These are phyloP conservation scores for Neofusicoccum kwambonambiense DNA, from an alignment of 2,329 filamentous ascomycete genomes.

Conservation along the genomic window DNA sequence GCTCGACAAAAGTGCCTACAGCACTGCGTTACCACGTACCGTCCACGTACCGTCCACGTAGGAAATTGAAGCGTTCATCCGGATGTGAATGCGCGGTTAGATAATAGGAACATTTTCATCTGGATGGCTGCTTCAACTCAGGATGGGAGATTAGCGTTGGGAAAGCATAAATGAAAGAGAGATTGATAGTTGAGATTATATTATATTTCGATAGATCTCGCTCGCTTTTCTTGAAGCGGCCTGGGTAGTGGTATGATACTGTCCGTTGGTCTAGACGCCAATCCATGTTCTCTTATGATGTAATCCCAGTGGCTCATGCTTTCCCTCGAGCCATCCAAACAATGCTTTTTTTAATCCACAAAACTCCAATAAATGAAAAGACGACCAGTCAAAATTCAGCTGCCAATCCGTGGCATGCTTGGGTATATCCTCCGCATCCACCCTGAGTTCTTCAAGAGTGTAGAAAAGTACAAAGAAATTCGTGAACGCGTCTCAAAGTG, in stretches of 20 bases:
- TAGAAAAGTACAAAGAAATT: conserved; percentile 4
- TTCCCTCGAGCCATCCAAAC: not conserved
- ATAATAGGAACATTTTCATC: too few relatives aligned
- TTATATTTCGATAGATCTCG: not conserved
- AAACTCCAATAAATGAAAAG: not conserved
- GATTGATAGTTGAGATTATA: not conserved
- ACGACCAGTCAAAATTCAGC: not conserved
- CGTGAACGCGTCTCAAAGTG: conserved; percentile 2
- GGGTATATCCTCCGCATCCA: conserved; percentile 20
- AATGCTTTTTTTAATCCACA: conserved; percentile 1
- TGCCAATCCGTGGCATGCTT: conserved; percentile 17
- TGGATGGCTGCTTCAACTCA: too few relatives aligned
- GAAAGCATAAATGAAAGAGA: too few relatives aligned
- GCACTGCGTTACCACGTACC: too few relatives aligned
- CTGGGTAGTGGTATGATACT: conserved; percentile 6
- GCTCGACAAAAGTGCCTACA: too few relatives aligned
- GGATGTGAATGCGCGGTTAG: not conserved
- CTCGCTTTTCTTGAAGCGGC: not conserved
- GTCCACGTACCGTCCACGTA: not conserved
- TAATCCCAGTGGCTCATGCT: not conserved
- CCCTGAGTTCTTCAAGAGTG: conserved; percentile 8
- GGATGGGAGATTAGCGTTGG: too few relatives aligned
- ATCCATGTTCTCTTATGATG: not conserved
- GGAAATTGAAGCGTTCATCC: not conserved
- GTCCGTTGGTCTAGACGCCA: not conserved